phyloP scores from a whole-genome alignment of 441 rosid species.

The Brassica balearica region DNA sequence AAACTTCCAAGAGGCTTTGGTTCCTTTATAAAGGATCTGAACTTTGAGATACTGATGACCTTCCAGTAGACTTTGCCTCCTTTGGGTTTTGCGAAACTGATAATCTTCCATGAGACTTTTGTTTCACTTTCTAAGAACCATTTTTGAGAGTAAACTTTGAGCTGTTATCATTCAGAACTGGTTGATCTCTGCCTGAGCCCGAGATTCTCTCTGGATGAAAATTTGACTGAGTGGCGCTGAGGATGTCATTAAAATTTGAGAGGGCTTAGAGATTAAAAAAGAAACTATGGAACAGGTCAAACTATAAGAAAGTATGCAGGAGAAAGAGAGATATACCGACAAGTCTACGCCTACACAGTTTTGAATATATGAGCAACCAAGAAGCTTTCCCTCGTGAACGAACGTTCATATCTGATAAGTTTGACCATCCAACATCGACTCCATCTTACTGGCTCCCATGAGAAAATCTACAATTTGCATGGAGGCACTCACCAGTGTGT shows the following conservation, averaged over 20 bases:
- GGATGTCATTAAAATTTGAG: conserved; percentile 18
- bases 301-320: conserved; percentile 27
- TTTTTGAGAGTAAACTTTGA: conserved; percentile 66
- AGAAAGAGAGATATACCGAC: conserved; percentile 62
- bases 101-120: conserved; percentile 81
- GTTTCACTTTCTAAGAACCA: conserved; percentile 73
- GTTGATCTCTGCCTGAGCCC: conserved; percentile 58
- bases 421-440: conserved; percentile 99
- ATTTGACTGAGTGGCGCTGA: conserved; percentile 60
- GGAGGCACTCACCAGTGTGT: not conserved
- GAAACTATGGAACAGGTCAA: no score
- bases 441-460: conserved; percentile 97
- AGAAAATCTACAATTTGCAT: conserved; percentile 69
- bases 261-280: conserved; percentile 27
- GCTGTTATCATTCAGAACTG: conserved; percentile 61
- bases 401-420: conserved; percentile 88
- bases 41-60: conserved; percentile 72
- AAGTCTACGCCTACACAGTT: conserved; percentile 97
- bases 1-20: conserved; percentile 79
- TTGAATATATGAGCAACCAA: conserved; percentile 97
- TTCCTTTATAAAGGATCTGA: conserved; percentile 73
- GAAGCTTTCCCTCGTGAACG: conserved; percentile 98
- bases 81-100: conserved; percentile 81
- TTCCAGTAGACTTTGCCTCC: conserved; percentile 66
- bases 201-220: conserved; percentile 66